phyloP scores from a whole-genome alignment of 495 filamentous ascomycete species.

The Podospora tetraspora region DNA sequence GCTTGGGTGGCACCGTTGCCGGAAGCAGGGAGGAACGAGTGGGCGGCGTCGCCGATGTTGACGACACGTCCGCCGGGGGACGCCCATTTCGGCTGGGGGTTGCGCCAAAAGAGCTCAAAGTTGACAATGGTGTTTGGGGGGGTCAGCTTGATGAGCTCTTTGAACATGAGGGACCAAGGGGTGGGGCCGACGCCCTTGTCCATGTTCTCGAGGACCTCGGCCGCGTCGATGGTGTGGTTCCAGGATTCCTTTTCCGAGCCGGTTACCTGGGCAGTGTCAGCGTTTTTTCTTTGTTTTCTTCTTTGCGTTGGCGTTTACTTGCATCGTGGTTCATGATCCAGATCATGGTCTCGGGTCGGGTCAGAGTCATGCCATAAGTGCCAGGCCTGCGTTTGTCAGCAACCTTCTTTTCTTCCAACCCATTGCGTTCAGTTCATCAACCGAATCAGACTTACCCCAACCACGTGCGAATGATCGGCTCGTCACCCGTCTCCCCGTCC shows the following conservation, averaged over 20 bases:
- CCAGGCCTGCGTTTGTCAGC: constrained; percentile 33
- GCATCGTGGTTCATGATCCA: constrained; percentile 55
- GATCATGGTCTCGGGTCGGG: constrained; percentile 45
- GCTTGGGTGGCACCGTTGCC: constrained; percentile 66
- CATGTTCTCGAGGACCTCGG: constrained; percentile 51
- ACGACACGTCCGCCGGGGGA: constrained; percentile 55
- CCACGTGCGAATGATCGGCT: constrained; percentile 39
- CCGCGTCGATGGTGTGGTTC: constrained; percentile 46
- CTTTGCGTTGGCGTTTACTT: constrained; percentile 9
- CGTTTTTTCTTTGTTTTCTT: constrained; percentile 3
- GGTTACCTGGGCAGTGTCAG: constrained; percentile 33
- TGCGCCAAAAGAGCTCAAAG: constrained; percentile 62
- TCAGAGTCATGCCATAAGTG: constrained; percentile 48
- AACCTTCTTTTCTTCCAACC: neutral
- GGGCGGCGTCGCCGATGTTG: constrained; percentile 62
- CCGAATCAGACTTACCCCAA: constrained; percentile 30
- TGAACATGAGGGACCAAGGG: constrained; percentile 51
- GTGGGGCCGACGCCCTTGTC: constrained; percentile 39
- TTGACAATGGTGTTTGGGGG: constrained; percentile 56
- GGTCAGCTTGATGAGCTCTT: constrained; percentile 52
- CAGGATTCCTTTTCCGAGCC: constrained; percentile 48
- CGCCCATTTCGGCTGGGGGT: constrained; percentile 59
- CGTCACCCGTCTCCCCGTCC: constrained; percentile 31
- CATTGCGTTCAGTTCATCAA: neutral
- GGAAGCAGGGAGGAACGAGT: constrained; percentile 63